phyloP scores from a whole-genome alignment of 2,329 filamentous ascomycete species.

The Talaromyces sp. region DNA sequence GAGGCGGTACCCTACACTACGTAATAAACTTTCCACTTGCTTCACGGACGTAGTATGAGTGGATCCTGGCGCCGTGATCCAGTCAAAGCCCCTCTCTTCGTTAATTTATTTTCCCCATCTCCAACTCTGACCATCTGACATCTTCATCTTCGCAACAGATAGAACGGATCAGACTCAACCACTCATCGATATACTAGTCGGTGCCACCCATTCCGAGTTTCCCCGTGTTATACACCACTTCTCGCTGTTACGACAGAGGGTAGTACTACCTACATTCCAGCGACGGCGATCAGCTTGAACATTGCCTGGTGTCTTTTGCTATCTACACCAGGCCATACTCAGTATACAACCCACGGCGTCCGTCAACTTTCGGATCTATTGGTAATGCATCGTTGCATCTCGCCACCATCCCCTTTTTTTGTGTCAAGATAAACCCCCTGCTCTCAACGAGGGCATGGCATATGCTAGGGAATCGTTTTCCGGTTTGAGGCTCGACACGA shows the following conservation, averaged over 20 bases:
- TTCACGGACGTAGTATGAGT: neutral
- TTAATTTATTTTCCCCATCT: neutral
- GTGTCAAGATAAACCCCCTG: conserved; percentile 17
- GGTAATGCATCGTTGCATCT: conserved; percentile 17
- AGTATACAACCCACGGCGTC: neutral
- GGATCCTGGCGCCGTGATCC: neutral
- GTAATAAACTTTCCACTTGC: conserved; percentile 1
- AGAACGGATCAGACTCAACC: neutral
- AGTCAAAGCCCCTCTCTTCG: neutral
- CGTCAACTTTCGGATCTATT: neutral
- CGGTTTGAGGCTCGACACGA: conserved; percentile 37
- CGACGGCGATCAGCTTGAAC: neutral
- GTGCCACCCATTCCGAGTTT: neutral
- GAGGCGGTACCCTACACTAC: neutral
- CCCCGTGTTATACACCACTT: conserved; percentile 1
- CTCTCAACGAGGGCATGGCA: conserved; percentile 35
- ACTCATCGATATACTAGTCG: neutral
- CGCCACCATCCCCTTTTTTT: conserved; percentile 11
- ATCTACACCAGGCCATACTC: neutral
- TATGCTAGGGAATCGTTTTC: conserved; percentile 29
- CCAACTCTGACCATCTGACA: conserved; percentile 1
- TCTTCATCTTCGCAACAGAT: neutral
- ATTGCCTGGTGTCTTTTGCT: neutral
- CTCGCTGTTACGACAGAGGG: conserved; percentile 10
- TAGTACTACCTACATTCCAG: neutral